Evolutionary conservation across 768 basidiomycete genomes (phyloP).

Genomic region (Stropharia rugosoannulata): DNA sequence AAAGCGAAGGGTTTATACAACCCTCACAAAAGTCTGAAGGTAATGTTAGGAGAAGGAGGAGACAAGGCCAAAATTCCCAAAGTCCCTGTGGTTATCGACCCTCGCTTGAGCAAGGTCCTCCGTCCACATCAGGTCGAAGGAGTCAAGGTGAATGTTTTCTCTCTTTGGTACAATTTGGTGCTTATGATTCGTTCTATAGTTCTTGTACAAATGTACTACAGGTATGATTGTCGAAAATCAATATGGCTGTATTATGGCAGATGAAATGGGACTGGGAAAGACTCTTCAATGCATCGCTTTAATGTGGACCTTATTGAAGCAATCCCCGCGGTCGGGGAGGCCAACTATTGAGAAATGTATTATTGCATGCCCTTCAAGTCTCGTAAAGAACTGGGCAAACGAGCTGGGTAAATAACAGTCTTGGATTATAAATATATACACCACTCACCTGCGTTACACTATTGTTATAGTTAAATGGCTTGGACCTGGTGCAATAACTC

Average conservation of each 20-base stretch:
- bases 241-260: constrained; percentile 97
- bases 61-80: constrained; percentile 67
- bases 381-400: constrained; percentile 99
- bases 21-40: constrained; percentile 89
- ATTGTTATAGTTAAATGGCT: constrained; percentile 86
- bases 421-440: background rate
- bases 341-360: constrained; percentile 95
- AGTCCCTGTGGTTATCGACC: constrained; percentile 97
- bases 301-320: constrained; percentile 93
- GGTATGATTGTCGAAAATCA: constrained; percentile 92
- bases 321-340: constrained; percentile 87
- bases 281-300: constrained; percentile 96
- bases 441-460: background rate
- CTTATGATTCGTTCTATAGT: constrained; percentile 47
- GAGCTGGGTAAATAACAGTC: constrained; percentile 72
- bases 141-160: constrained; percentile 68
- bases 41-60: constrained; percentile 70
- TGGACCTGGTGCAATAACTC: constrained; percentile 78
- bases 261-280: constrained; percentile 98
- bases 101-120: constrained; percentile 79
- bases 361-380: constrained; percentile 94
- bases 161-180: constrained; percentile 1
- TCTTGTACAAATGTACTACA: constrained; percentile 92
- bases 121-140: constrained; percentile 98
- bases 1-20: constrained; percentile 78